These are phyloP conservation scores for Gloeophyllum trabeum DNA, from an alignment of 768 basidiomycete genomes.

Conservation along the genomic window DNA sequence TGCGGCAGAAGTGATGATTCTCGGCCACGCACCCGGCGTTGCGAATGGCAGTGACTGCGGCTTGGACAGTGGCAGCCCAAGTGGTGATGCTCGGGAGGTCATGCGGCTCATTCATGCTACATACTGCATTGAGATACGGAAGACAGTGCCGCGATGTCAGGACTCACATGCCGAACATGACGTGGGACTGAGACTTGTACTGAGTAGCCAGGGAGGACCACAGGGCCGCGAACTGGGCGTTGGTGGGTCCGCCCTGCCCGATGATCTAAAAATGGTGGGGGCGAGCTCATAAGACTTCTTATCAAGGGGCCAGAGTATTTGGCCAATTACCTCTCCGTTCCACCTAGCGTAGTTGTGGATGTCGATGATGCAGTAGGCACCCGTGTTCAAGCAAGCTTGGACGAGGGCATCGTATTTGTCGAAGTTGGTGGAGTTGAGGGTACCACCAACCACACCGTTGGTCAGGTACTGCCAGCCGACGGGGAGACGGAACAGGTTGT, in stretches of 20 bases:
- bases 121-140: neutral
- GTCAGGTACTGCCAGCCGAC: constrained; percentile 49
- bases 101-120: constrained; percentile 56
- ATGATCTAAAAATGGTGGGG: no score
- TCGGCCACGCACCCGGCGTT: constrained; percentile 27
- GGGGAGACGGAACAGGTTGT: constrained; percentile 49
- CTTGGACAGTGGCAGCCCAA: constrained; percentile 44
- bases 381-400: constrained; percentile 34
- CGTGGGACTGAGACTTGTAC: constrained; percentile 27
- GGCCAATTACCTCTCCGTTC: constrained; percentile 28
- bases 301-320: neutral
- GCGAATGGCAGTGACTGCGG: constrained; percentile 53
- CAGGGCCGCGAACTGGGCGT: constrained; percentile 38
- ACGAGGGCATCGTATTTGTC: constrained; percentile 39
- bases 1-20: neutral
- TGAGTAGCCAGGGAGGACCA: constrained; percentile 43
- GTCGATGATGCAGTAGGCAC: constrained; percentile 44
- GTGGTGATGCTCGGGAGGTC: constrained; percentile 34
- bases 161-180: constrained; percentile 39
- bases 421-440: constrained; percentile 21
- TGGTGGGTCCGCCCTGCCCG: constrained; percentile 50
- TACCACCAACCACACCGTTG: constrained; percentile 23
- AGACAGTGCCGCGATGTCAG: neutral
- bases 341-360: constrained; percentile 53
- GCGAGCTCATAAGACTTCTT: neutral